Conservation (phyloP, 352 stramenopile species). For the Phytophthora megakarya region DNA sequence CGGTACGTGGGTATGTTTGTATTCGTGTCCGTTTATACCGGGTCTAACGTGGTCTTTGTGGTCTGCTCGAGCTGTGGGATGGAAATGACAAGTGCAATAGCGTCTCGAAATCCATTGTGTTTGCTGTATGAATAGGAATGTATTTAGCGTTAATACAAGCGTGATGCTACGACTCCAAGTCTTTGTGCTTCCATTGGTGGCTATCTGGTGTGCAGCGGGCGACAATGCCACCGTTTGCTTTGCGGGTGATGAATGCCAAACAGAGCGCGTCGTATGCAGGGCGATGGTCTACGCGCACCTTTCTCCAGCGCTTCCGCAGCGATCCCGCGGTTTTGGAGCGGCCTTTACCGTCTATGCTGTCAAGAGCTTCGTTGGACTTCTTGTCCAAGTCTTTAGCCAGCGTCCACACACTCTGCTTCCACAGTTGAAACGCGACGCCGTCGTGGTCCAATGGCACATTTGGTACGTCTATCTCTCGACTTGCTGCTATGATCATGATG, state of each 20-base stretch:
- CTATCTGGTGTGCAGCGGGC: conserved; percentile 1
- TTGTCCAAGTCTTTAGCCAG: conserved; percentile 14
- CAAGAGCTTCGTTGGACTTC: conserved; percentile 10
- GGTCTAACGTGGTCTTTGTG: no score
- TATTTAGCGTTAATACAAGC: not conserved
- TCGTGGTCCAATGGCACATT: not conserved
- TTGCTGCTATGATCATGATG: conserved; percentile 12
- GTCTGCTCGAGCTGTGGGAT: no score
- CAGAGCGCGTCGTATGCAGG: conserved; percentile 9
- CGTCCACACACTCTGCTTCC: conserved; percentile 22
- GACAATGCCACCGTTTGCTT: conserved; percentile 5
- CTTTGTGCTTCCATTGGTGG: not conserved
- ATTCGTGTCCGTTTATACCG: no score
- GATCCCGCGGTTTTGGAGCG: conserved; percentile 8
- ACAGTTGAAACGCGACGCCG: conserved; percentile 1
- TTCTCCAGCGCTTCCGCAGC: conserved; percentile 12
- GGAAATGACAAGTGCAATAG: no score
- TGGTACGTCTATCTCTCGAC: not conserved
- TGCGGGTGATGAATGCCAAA: conserved; percentile 13
- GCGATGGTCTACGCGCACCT: conserved; percentile 1
- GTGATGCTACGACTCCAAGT: not conserved
- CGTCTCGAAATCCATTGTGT: no score
- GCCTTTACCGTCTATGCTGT: conserved; percentile 8
- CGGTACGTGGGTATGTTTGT: no score
- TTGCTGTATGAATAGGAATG: no score